Evolutionary conservation across 345 rosid genomes (phyloP).

Genomic region (Populus deltoides): DNA sequence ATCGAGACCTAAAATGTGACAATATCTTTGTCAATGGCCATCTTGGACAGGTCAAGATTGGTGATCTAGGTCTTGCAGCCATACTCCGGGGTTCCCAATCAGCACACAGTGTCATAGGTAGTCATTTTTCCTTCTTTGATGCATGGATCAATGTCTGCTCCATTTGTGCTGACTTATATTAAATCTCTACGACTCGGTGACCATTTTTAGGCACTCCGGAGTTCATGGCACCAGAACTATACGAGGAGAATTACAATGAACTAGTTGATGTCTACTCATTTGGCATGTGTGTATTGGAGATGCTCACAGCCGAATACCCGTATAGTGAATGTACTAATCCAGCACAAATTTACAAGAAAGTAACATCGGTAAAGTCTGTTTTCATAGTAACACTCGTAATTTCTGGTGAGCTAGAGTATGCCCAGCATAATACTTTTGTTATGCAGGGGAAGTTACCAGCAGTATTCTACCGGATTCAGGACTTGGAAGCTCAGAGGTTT

Average conservation of each 20-base stretch:
- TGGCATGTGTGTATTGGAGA: conserved; percentile 37
- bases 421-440: background rate
- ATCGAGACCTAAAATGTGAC: conserved; percentile 35
- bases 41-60: conserved; percentile 38
- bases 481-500: conserved; percentile 62
- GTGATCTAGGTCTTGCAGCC: conserved; percentile 37
- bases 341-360: conserved; percentile 42
- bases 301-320: conserved; percentile 32
- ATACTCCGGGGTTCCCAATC: conserved; percentile 22
- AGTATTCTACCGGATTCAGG: conserved; percentile 57
- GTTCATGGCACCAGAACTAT: conserved; percentile 37
- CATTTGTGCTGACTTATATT: background rate
- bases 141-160: background rate
- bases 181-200: background rate
- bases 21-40: conserved; percentile 37
- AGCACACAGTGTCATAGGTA: conserved; percentile 35
- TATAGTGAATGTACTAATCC: conserved; percentile 35
- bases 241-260: conserved; percentile 35
- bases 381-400: background rate
- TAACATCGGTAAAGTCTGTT: conserved; percentile 23
- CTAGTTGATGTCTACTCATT: conserved; percentile 37
- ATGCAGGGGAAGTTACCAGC: conserved; percentile 72
- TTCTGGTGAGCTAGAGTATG: background rate
- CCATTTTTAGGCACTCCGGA: conserved; percentile 28
- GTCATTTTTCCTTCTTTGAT: background rate